These are phyloP conservation scores for Aureobasidium sp. DNA, from an alignment of 2,329 filamentous ascomycete species.

Conservation along the genomic window DNA sequence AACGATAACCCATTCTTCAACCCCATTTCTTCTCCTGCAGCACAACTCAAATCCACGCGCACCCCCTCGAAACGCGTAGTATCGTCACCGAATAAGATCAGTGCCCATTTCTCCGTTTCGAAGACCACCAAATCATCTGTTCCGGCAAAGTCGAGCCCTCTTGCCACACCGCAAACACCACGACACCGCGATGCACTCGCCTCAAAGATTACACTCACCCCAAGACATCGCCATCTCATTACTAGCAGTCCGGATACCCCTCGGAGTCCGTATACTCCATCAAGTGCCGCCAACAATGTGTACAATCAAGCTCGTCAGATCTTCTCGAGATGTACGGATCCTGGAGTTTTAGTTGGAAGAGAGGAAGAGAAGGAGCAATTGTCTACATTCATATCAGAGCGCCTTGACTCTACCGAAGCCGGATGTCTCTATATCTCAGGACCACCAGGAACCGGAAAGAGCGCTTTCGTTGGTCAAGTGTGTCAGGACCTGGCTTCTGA, in stretches of 20 bases:
- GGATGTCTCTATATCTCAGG: constrained; percentile 94
- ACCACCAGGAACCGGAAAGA: constrained; percentile 93
- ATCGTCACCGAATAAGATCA: constrained; percentile 34
- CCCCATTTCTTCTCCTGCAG: constrained; percentile 30
- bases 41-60: constrained; percentile 26
- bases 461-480: constrained; percentile 79
- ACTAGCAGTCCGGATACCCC: constrained; percentile 67
- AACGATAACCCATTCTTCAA: constrained; percentile 52
- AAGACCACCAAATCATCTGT: constrained; percentile 26
- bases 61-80: constrained; percentile 41
- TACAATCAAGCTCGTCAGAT: constrained; percentile 83
- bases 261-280: constrained; percentile 66
- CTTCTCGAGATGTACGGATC: constrained; percentile 71
- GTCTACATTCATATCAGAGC: constrained; percentile 56
- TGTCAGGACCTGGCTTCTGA: constrained; percentile 50
- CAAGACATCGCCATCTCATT: constrained; percentile 74
- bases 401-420: constrained; percentile 50
- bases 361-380: constrained; percentile 61
- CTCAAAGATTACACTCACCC: constrained; percentile 62
- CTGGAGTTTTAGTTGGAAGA: constrained; percentile 67
- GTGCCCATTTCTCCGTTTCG: constrained; percentile 33
- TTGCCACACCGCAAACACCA: constrained; percentile 56
- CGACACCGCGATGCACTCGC: constrained; percentile 66
- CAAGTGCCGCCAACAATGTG: constrained; percentile 57
- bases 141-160: constrained; percentile 25